Evolutionary conservation across 164 flowering plant species (phyloP), one percentile per base, ranked within the genome.

Genomic region (Umbellularia californica): DNA sequence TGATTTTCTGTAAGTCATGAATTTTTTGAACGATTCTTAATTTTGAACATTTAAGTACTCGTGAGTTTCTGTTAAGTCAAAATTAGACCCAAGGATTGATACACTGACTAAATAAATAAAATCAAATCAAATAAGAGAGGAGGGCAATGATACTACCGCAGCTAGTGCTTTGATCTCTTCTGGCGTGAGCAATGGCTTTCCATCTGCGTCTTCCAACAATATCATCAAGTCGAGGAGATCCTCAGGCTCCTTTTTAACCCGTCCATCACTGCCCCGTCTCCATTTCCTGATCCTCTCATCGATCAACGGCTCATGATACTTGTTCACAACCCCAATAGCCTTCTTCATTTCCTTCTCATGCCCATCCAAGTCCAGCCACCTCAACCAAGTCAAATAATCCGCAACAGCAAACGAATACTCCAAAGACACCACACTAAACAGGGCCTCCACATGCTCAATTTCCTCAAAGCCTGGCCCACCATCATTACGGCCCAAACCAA

Each of bases 291-390:
- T 85, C 76, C 87, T 74, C 23, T 77, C 78, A 2, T 81, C 80
- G 35, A 85, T 80, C n/a, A 76, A 60, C 0, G 80, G 79, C 22
- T 84, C 82, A 55, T 84, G 83, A n/a, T 80, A 80, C 58, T 79
- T 78, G 24, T 77, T 73, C 4, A 82, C 67, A 22, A 67, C 50
- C 55, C 24, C 50, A 0, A 66, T 55, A 2, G 82, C 83, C 33
- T 74, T 73, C 64, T 65, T 74, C 66, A 81, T 75, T 22, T 70
- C 70, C 71, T 76, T 82, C 71, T 83, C 85, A 55, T 83, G 85
- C 3, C 89, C 88, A 70, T 84, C 85, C 35, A 87, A 70, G 71
- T 87, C 90, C 9, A 83, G 35, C 51, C 65, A 63, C 65, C 78
- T 70, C 74, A 79, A 77, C 22, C 67, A 70, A n/a, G 84, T 80